phyloP scores from a whole-genome alignment of 768 basidiomycete species.

The Obba rivulosa region DNA sequence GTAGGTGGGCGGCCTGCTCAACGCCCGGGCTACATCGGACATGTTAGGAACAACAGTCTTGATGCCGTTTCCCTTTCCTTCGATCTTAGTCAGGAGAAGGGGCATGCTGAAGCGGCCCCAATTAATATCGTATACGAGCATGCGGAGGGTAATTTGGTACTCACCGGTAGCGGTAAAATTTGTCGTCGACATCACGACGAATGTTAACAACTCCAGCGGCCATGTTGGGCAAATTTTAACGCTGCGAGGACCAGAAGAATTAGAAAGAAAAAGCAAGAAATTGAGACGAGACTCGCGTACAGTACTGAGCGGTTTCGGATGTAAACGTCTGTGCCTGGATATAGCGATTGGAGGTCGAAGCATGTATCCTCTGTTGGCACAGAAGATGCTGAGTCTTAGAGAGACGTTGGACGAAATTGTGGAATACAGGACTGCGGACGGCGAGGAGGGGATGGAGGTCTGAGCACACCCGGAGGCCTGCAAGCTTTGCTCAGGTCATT shows the following conservation, averaged over 20 bases:
- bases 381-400: constrained; percentile 46
- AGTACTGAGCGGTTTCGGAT: constrained; percentile 39
- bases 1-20: constrained; percentile 92
- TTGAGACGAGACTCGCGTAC: constrained; percentile 30
- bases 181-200: constrained; percentile 94
- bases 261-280: not conserved
- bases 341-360: constrained; percentile 83
- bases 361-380: constrained; percentile 84
- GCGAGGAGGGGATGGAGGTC: constrained; percentile 10
- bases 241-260: constrained; percentile 32
- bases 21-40: constrained; percentile 93
- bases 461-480: not conserved
- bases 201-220: constrained; percentile 86
- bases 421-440: constrained; percentile 29
- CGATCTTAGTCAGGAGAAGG: constrained; percentile 88
- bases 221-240: constrained; percentile 74
- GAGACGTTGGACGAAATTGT: constrained; percentile 59
- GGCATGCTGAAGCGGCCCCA: constrained; percentile 68
- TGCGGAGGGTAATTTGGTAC: constrained; percentile 10
- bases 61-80: constrained; percentile 99
- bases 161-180: constrained; percentile 91
- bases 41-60: constrained; percentile 99
- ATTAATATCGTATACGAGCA: constrained; percentile 6
- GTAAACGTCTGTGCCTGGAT: constrained; percentile 58
- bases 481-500: constrained; percentile 8